These are phyloP conservation scores for Termitomyces sp. DNA, from an alignment of 768 basidiomycete species.

Conservation along the genomic window DNA sequence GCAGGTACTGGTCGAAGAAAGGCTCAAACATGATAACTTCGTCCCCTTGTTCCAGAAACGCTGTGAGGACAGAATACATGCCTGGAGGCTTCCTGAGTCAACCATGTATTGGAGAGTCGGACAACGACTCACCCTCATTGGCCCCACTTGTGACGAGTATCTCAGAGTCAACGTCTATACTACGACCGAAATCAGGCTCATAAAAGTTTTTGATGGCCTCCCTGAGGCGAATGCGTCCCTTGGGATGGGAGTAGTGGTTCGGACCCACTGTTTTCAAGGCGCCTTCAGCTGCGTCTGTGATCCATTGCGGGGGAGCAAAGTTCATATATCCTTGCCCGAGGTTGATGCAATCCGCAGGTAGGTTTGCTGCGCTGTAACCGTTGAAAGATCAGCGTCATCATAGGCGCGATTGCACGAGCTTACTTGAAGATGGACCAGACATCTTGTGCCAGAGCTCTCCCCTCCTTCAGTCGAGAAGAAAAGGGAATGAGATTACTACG, in stretches of 20 bases:
- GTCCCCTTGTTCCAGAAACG: constrained; percentile 88
- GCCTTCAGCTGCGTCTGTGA: constrained; percentile 64
- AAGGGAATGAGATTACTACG: constrained; percentile 55
- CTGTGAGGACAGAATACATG: constrained; percentile 89
- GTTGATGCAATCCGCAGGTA: constrained; percentile 91
- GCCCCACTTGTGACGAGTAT: constrained; percentile 95
- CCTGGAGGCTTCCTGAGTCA: constrained; percentile 38
- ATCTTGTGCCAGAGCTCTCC: constrained; percentile 74
- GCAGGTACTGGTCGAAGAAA: constrained; percentile 94
- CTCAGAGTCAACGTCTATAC: constrained; percentile 79
- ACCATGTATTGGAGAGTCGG: neutral
- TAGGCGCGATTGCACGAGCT: constrained; percentile 14
- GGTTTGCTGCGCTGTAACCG: constrained; percentile 65
- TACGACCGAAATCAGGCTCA: constrained; percentile 58
- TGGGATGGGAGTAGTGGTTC: constrained; percentile 91
- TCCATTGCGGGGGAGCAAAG: constrained; percentile 79
- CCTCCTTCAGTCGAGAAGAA: constrained; percentile 68
- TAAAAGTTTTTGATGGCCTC: constrained; percentile 85
- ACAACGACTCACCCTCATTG: constrained; percentile 72
- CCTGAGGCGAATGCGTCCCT: constrained; percentile 81
- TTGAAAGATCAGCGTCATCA: constrained; percentile 4
- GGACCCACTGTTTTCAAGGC: constrained; percentile 57
- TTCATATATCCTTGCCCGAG: constrained; percentile 96
- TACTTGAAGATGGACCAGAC: constrained; percentile 94
- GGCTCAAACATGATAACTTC: constrained; percentile 99